Percentiles rank a stretch among this genome's conserved stretches.
Conservation (phyloP, 1,284 basidiomycete species). For the Cronartium quercuum region DNA sequence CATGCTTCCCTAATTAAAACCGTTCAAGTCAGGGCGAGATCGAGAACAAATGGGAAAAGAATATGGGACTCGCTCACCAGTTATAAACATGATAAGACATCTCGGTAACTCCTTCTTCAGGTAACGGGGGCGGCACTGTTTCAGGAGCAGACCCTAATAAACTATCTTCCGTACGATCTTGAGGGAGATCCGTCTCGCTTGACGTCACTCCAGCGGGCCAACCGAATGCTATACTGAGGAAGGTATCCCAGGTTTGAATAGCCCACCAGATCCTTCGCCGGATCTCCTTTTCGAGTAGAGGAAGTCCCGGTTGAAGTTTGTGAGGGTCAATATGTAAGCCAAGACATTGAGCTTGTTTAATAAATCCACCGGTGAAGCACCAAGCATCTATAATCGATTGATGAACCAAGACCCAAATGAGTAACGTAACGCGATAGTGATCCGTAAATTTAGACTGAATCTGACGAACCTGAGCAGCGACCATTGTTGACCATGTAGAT, state of each 20-base stretch:
- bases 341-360: slow-evolving; percentile 36
- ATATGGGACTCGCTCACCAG: slow-evolving; percentile 14
- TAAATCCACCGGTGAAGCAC: slow-evolving; percentile 34
- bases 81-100: slow-evolving; percentile 31
- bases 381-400: slow-evolving; percentile 29
- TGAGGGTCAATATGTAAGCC: slow-evolving; percentile 37
- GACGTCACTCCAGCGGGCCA: slow-evolving; percentile 35
- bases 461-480: slow-evolving; percentile 32
- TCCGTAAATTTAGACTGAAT: neutral
- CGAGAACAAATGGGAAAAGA: neutral
- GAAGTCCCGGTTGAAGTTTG: slow-evolving; percentile 8
- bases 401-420: no score
- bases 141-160: slow-evolving; percentile 9
- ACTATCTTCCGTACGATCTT: slow-evolving; percentile 28
- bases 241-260: slow-evolving; percentile 34
- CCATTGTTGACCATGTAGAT: slow-evolving; percentile 34
- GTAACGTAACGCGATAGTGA: no score
- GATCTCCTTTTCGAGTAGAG: slow-evolving; percentile 25
- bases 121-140: slow-evolving; percentile 1
- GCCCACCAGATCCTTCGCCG: slow-evolving; percentile 35
- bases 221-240: slow-evolving; percentile 32
- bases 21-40: neutral
- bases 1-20: slow-evolving; percentile 11
- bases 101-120: slow-evolving; percentile 21
- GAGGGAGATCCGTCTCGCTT: slow-evolving; percentile 30